phyloP scores from a whole-genome alignment of 257 asterid genomes.

The Echium plantagineum region DNA sequence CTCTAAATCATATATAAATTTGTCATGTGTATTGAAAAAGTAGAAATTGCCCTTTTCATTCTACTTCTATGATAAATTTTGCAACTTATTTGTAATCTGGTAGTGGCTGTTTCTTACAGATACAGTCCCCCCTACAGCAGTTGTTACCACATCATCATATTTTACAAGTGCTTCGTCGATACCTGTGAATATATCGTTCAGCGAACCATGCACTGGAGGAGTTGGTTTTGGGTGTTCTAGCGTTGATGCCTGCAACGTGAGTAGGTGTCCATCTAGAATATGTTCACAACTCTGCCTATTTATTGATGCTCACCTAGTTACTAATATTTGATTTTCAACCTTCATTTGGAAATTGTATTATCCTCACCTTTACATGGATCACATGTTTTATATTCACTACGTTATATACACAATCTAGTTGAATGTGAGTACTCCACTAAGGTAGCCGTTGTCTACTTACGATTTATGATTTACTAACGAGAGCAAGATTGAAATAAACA shows the following conservation, averaged over 20 bases:
- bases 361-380: no score
- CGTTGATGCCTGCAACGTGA: constrained; percentile 74
- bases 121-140: constrained; percentile 67
- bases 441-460: not conserved
- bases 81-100: constrained; percentile 4
- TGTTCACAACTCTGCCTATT: not conserved
- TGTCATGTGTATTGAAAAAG: not conserved
- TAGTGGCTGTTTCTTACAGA: constrained; percentile 37
- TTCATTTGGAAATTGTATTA: no score
- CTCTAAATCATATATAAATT: no score
- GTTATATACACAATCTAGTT: not conserved
- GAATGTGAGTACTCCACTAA: not conserved
- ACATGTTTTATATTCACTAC: not conserved
- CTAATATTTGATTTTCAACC: not conserved
- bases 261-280: constrained; percentile 33
- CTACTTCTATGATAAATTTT: not conserved
- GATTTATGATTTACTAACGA: not conserved
- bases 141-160: constrained; percentile 30
- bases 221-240: constrained; percentile 74
- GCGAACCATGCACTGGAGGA: constrained; percentile 52
- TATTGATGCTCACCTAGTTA: not conserved
- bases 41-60: no score
- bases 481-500: not conserved
- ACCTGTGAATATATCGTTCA: constrained; percentile 59
- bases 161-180: constrained; percentile 67